Conservation (phyloP, 2,329 filamentous ascomycete genomes). For the Exophiala sideris region DNA sequence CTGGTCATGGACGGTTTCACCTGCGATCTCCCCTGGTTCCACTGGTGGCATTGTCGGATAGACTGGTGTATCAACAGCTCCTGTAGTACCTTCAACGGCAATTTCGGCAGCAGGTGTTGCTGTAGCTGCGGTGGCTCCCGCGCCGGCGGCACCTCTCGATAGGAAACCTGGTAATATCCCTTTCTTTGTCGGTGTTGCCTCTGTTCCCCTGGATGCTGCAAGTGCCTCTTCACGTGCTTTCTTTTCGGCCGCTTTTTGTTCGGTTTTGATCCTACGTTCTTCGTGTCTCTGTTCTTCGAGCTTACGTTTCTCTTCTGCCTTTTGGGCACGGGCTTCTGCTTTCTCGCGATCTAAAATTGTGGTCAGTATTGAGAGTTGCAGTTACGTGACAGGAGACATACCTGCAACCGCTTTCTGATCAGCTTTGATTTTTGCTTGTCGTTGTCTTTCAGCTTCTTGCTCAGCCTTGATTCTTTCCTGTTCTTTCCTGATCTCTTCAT, state of each 20-base stretch:
- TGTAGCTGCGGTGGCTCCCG: slow-evolving; percentile 8
- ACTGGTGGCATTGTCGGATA: background rate
- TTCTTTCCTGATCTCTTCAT: slow-evolving; percentile 61
- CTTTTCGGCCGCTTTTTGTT: slow-evolving; percentile 25
- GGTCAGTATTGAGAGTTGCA: slow-evolving; percentile 4
- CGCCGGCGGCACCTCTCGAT: slow-evolving; percentile 9
- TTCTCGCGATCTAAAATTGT: slow-evolving; percentile 22
- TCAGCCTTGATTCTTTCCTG: slow-evolving; percentile 63
- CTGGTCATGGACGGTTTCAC: slow-evolving; percentile 18
- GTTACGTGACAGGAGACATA: slow-evolving; percentile 22
- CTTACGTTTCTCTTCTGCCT: slow-evolving; percentile 25
- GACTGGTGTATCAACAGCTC: slow-evolving; percentile 2
- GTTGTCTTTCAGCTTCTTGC: slow-evolving; percentile 43
- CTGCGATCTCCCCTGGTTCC: background rate
- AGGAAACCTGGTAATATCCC: slow-evolving; percentile 17
- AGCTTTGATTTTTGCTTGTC: slow-evolving; percentile 38
- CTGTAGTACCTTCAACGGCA: slow-evolving; percentile 5
- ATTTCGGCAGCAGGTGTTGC: background rate
- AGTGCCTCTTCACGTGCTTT: slow-evolving; percentile 18
- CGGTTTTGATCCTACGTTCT: slow-evolving; percentile 16
- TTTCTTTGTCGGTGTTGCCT: slow-evolving; percentile 12
- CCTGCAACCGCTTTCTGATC: slow-evolving; percentile 44
- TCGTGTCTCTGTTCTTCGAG: slow-evolving; percentile 23
- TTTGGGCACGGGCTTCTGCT: slow-evolving; percentile 23
- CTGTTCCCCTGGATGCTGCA: slow-evolving; percentile 23